Evolutionary conservation across 495 filamentous ascomycete genomes (phyloP).

Genomic region (Geopyxis carbonaria): DNA sequence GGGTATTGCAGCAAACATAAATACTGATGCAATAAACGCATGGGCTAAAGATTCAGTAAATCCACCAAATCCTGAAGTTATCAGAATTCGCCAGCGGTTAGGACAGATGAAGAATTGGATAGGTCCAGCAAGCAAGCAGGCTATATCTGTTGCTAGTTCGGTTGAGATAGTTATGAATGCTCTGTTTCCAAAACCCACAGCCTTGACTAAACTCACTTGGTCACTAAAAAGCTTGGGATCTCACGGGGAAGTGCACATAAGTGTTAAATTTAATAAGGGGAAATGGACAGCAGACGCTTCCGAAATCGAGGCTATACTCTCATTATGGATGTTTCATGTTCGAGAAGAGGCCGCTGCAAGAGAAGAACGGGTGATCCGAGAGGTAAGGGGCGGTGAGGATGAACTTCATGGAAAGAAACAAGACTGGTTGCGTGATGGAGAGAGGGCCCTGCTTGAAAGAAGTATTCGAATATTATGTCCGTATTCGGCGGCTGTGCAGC

Average conservation of each 20-base stretch:
- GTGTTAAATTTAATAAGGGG: too few relatives aligned
- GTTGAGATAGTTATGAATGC: constrained; percentile 7
- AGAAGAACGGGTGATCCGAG: too few relatives aligned
- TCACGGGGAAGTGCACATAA: too few relatives aligned
- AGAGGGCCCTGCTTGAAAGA: background rate
- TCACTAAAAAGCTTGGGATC: background rate
- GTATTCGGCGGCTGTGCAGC: too few relatives aligned
- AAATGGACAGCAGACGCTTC: constrained; percentile 8
- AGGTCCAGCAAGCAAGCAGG: background rate
- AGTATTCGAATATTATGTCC: background rate
- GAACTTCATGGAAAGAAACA: background rate
- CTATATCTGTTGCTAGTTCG: constrained; percentile 4
- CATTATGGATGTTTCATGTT: constrained; percentile 9
- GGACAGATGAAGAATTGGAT: constrained; percentile 4
- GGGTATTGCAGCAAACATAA: too few relatives aligned
- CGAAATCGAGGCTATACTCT: constrained; percentile 11
- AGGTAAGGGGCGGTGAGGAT: background rate
- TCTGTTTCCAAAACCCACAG: background rate
- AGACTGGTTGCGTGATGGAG: background rate
- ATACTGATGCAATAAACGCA: too few relatives aligned
- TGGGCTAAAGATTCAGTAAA: background rate
- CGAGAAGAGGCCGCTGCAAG: background rate
- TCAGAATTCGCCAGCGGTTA: background rate
- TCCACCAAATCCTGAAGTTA: background rate
- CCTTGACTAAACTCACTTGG: constrained; percentile 1